Conservation (phyloP, 108 stramenopile genomes). For the Cyclotella atomus region DNA sequence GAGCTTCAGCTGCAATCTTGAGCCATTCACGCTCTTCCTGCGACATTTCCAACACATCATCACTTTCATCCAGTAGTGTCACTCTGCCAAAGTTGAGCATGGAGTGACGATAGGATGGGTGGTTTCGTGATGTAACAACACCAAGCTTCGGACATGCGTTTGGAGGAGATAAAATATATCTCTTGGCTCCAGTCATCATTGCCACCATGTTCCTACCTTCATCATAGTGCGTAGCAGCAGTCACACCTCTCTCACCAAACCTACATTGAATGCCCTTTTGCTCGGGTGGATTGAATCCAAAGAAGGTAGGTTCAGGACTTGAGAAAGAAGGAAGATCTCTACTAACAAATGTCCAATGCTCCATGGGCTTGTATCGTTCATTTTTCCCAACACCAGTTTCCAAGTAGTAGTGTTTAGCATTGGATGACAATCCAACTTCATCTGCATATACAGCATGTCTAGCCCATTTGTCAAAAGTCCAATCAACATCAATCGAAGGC, state of each 20-base stretch:
- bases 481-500: conserved; percentile 71
- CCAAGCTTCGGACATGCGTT: conserved; percentile 78
- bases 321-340: conserved; percentile 80
- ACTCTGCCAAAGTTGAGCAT: conserved; percentile 83
- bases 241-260: conserved; percentile 73
- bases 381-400: conserved; percentile 70
- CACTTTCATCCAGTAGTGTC: conserved; percentile 50
- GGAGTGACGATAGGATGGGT: conserved; percentile 85
- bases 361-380: conserved; percentile 50
- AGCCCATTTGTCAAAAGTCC: conserved; percentile 74
- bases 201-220: conserved; percentile 91
- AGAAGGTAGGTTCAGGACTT: conserved; percentile 49
- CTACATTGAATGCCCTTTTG: conserved; percentile 93
- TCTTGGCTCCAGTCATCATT: conserved; percentile 94
- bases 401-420: conserved; percentile 79
- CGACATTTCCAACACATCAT: conserved; percentile 56
- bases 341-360: conserved; percentile 78
- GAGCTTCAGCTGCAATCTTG: conserved; percentile 46
- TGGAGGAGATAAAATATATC: conserved; percentile 93
- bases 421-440: conserved; percentile 48
- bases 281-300: conserved; percentile 70
- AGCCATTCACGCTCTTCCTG: conserved; percentile 71
- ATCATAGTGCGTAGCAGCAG: conserved; percentile 96
- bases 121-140: conserved; percentile 61
- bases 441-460: conserved; percentile 83